Evolutionary conservation across 768 basidiomycete genomes (phyloP), one percentile per base, ranked within the genome.

Genomic region (Tremella mesenterica): DNA sequence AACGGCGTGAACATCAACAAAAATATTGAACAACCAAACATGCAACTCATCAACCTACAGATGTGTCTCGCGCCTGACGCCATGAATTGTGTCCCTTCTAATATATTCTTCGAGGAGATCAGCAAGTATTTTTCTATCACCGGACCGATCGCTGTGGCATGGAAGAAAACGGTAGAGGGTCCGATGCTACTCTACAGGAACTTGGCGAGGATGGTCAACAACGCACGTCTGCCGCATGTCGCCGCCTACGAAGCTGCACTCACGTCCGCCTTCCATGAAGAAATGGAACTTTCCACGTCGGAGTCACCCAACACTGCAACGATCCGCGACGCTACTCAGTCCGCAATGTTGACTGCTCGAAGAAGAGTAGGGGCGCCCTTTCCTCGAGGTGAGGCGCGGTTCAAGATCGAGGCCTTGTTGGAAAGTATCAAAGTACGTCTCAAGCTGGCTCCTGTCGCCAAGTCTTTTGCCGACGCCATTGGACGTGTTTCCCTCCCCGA

Each of bases 321-420:
- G 61, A 4, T 65, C 79, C 49, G 63, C 67, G 25, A 44, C 56
- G 2, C 50, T 79, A 18, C 52, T 71, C 14, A 54, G 71, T 50
- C 44, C 2, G 52, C 48, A 0, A 69, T 70, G 29, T 70, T 73
- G 44, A 44, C 27, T 0, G 52, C 65, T 59, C 57, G 13, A 5
- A 26, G 52, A 57, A 46, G 29, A 29, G 48, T 44, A 18, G 26
- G 43, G 33, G 30, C 30, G 21, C 49, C 43, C 31, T 46, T 25
- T 27, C 31, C 23, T n/a, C n/a, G 25, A 21, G 43, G 29, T 4
- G 25, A 84, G 66, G 75, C 76, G 38, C 76, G 81, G 31, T 83
- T 81, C 70, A 58, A 77, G 12, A 80, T 84, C 7, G 83, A 85
- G 63, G 82, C 82, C 0, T 75, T 82, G 48, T 81, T 79, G 78